Base-by-base conservation (phyloP, 2,329 filamentous ascomycete genomes). In the Cladosporium colombiae region DNA sequence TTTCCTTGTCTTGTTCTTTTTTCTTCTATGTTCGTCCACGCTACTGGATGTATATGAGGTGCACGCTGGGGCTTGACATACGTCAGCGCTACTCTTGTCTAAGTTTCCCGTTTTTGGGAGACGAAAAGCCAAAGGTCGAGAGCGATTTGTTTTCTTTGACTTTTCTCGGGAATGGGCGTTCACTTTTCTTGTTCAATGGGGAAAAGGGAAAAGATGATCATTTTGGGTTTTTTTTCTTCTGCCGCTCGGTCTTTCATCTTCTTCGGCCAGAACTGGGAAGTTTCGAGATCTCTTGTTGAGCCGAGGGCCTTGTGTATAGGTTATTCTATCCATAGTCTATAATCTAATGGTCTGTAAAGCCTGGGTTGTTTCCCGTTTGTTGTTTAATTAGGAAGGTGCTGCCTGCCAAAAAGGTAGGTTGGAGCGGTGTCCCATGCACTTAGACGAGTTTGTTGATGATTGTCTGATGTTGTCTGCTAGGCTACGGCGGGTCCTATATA, bases 331-430 rank as follows among this genome's bases (percentile, higher is more conserved):
- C 33, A 57, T 57, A 57, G 55, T 40, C 23, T 27, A 57, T 55
- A 55, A 57, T 57, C 31, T 57, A 57, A 57, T 57, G 55, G 55
- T 33, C 33, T 57, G 31, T 46, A 57, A 57, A 40, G 31, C 31
- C 16, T n/a, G 27, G 1, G 25, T 57, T 21, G 1, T 16, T 37
- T 18, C 4, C 16, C 27, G 13, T 16, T 25, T 27, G 18, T 27
- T 31, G 25, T 1, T 16, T 27, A 3, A 31, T n/a, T 33, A 29
- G 27, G 16, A 23, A 7, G 23, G 2, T 50, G 21, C 10, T 33
- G 7, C 8, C 8, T 11, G 31, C 8, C 11, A 2, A 2, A 11
- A 33, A 11, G 31, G 31, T 33, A 29, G 3, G 27, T 3, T 29
- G 27, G 7, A 29, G 27, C 27, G 27, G 27, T 29, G 27, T 3